A percentile compares a stretch with the other conserved stretches of the same genome.
These are phyloP conservation scores for Megacollybia marginata DNA, from an alignment of 768 basidiomycete species.

Conservation along the genomic window DNA sequence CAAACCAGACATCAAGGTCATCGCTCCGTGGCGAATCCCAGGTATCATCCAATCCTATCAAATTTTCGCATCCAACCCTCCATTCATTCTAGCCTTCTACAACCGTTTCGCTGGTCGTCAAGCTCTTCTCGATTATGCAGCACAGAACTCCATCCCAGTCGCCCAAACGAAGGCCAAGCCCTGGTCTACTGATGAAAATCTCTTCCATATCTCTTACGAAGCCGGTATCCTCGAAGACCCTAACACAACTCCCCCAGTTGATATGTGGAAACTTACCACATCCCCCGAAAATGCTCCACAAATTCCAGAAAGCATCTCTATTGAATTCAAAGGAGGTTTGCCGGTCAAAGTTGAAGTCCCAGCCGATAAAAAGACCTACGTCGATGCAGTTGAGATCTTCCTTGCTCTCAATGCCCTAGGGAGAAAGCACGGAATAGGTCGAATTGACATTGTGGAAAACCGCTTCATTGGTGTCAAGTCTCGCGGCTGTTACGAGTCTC, in stretches of 20 bases:
- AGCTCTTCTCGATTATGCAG: conserved; percentile 86
- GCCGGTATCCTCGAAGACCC: conserved; percentile 98
- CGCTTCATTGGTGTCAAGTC: conserved; percentile 99
- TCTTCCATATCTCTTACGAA: conserved; percentile 99
- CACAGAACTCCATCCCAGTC: conserved; percentile 84
- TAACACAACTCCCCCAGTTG: conserved; percentile 82
- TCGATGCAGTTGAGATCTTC: conserved; percentile 96
- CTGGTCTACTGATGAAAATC: conserved; percentile 99
- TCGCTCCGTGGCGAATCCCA: conserved; percentile 96
- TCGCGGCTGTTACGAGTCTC: conserved; percentile 98
- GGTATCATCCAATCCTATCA: conserved; percentile 32
- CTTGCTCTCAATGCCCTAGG: conserved; percentile 84
- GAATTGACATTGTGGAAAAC: conserved; percentile 99
- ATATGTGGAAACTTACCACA: conserved; percentile 99
- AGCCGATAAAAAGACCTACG: conserved; percentile 53
- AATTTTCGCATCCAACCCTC: conserved; percentile 1
- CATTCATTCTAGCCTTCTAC: conserved; percentile 71
- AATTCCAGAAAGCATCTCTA: conserved; percentile 68
- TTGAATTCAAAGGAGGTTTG: conserved; percentile 84
- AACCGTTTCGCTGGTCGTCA: conserved; percentile 94
- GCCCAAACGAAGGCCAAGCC: conserved; percentile 94
- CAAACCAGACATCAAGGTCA: conserved; percentile 97
- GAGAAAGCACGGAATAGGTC: conserved; percentile 90
- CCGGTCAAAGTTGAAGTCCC: conserved; percentile 73
- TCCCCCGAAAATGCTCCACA: conserved; percentile 77